These are phyloP conservation scores for Boletus reticuloceps DNA, from an alignment of 768 basidiomycete species.

Conservation along the genomic window DNA sequence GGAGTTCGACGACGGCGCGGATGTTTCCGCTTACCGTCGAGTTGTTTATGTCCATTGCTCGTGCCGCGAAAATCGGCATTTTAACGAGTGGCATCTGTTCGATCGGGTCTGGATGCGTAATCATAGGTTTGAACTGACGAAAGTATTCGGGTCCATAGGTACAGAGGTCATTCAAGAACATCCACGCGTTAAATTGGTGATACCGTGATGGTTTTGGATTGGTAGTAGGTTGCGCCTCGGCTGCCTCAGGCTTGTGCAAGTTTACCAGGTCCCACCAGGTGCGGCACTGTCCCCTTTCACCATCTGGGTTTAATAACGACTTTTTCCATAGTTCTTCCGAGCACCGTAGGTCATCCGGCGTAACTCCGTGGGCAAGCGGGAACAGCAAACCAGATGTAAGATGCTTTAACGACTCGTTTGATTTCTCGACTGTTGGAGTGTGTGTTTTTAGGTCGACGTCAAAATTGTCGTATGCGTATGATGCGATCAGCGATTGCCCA, in stretches of 20 bases:
- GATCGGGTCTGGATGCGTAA: background rate
- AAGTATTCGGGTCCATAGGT: no score
- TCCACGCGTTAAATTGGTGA: no score
- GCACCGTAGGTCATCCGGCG: background rate
- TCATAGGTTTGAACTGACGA: background rate
- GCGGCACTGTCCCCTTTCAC: no score
- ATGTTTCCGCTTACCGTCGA: background rate
- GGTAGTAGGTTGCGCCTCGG: no score
- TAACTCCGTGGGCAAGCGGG: background rate
- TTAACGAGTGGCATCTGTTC: background rate
- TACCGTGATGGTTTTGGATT: no score
- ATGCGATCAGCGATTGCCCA: background rate
- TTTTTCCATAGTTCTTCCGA: background rate
- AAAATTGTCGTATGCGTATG: background rate
- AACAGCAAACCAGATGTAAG: background rate
- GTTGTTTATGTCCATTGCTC: background rate
- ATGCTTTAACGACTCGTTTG: background rate
- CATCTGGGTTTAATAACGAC: background rate
- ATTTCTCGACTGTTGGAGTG: background rate
- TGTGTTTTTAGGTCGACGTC: background rate
- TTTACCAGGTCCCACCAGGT: background rate
- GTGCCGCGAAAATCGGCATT: background rate
- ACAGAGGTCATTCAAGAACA: no score
- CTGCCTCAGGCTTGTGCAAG: background rate
- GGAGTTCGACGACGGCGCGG: background rate